Evolutionary conservation across 2,329 filamentous ascomycete genomes (phyloP), one percentile per base, ranked within the genome.

Genomic region (Cladosporium sp.): DNA sequence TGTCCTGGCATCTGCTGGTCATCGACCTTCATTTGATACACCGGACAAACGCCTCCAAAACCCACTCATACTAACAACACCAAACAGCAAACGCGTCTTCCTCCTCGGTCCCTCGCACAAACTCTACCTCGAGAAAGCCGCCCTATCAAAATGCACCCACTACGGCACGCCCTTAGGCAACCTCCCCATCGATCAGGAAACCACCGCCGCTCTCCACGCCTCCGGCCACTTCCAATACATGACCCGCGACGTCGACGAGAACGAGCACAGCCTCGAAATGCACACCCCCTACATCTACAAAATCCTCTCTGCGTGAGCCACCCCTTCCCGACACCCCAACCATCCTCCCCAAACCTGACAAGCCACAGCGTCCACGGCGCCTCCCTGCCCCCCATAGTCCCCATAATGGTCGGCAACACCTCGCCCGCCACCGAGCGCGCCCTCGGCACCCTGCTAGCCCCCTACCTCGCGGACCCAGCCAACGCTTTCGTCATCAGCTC

Each of bases 231-330:
- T 87, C 66, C 71, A 78, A 14, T 74, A 77, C 49, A 93, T 96
- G 75, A 81, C 79, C 1, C 71, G 69, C 14, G 63, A 74, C 3
- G 76, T 83, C 5, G 93, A 98, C 64, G 81, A 89, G 56, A 79
- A 81, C 4, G 93, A 98, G 70, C 93, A 98, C 71, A 95, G 89
- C 48, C 79, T 97, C 1, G 93, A 98, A 74, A 95, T 98, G 86
- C 93, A 98, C 62, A 77, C 97, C 8, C 92, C 93, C 0, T 96
- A 95, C 65, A 86, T 97, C 58, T 91, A 90, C 76, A 90, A 91
- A 66, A 82, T 87, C 49, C 77, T 85, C 6, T 78, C 78, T 54
- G 72, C 74, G 67, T 79, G 49, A 56, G 53, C 46, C 32, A 3
- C 10, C 28, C 31, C 4, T 18, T 4, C 35, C 3, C 4, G n/a